phyloP scores from a whole-genome alignment of 805 yeast genomes.

The Candida cerambycidarum region DNA sequence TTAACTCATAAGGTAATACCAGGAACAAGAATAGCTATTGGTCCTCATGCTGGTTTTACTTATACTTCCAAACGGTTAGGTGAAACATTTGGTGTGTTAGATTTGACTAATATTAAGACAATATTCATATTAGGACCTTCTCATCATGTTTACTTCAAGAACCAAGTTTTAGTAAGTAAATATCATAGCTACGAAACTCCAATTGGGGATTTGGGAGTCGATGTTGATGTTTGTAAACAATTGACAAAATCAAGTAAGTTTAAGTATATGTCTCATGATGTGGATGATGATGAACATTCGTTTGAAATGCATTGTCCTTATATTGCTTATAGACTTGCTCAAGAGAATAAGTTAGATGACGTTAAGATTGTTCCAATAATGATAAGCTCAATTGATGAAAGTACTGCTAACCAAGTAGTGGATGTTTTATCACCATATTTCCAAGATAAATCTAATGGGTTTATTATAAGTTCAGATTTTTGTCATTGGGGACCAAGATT shows the following conservation, averaged over 20 bases:
- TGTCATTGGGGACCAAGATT: constrained; percentile 81
- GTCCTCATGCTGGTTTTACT: constrained; percentile 84
- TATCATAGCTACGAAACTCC: constrained; percentile 75
- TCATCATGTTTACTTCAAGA: constrained; percentile 79
- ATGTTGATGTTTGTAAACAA: constrained; percentile 41
- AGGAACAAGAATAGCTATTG: constrained; percentile 43
- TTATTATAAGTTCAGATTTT: constrained; percentile 85
- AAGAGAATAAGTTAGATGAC: constrained; percentile 20
- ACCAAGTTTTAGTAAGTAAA: constrained; percentile 52
- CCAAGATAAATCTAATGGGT: constrained; percentile 55
- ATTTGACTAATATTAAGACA: constrained; percentile 52
- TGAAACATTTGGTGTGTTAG: constrained; percentile 73
- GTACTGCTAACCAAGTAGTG: constrained; percentile 47
- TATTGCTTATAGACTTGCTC: constrained; percentile 48
- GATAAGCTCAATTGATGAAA: constrained; percentile 60
- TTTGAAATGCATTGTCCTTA: constrained; percentile 94
- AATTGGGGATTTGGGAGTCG: constrained; percentile 71
- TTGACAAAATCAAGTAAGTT: constrained; percentile 33
- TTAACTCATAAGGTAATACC: constrained; percentile 24
- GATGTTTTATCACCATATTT: constrained; percentile 52
- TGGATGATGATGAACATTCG: constrained; percentile 86
- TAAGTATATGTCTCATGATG: constrained; percentile 52
- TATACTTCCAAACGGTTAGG: constrained; percentile 81
- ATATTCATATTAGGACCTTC: constrained; percentile 90
- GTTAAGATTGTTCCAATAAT: constrained; percentile 73